Evolutionary conservation across 2,329 filamentous ascomycete genomes (phyloP), one percentile per base, ranked within the genome.

Genomic region (Simplicillium sp.): DNA sequence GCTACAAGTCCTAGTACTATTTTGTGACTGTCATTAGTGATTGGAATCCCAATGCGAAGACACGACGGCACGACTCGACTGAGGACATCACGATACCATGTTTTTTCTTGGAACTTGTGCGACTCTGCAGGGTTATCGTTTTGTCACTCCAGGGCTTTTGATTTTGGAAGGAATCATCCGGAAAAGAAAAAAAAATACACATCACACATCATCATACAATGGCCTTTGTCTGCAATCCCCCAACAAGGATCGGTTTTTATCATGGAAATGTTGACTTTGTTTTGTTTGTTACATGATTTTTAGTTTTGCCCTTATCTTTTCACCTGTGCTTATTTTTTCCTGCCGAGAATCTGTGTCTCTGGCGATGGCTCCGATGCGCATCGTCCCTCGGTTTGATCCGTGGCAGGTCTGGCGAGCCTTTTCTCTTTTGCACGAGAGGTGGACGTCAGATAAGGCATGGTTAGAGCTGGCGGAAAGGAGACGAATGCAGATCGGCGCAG

Each of bases 221-320:
- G 20, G 20, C 20, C n/a, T 25, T 25, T 25, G 20, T 9, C 20
- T 6, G 20, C 20, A 25, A 25, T 25, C 9, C 20, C 20, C 20
- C 20, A 25, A 25, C 20, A 25, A 25, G 20, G 39, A 39, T 39
- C 31, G 35, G 29, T 37, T 38, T 39, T 54, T 50, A 44, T 42
- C 48, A 54, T 53, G 51, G 52, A 58, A 52, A 53, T 56, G 53
- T 51, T 53, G 50, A 52, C 42, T 47, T 32, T 42, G 31, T 38
- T 38, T 37, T 46, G 48, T 43, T 48, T 47, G 42, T 50, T 49
- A 43, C 49, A 34, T 46, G 42, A 34, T 48, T 40, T 48, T 47
- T 38, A 50, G 46, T 48, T 45, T 47, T 40, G 39, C 40, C 41
- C 34, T 36, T 25, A 34, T 44, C 33, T 37, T 37, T 44, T 44